Evolutionary conservation across 208 protist genomes (phyloP), one percentile per base, ranked within the genome.

Genomic region (Trypanosoma rangeli): DNA sequence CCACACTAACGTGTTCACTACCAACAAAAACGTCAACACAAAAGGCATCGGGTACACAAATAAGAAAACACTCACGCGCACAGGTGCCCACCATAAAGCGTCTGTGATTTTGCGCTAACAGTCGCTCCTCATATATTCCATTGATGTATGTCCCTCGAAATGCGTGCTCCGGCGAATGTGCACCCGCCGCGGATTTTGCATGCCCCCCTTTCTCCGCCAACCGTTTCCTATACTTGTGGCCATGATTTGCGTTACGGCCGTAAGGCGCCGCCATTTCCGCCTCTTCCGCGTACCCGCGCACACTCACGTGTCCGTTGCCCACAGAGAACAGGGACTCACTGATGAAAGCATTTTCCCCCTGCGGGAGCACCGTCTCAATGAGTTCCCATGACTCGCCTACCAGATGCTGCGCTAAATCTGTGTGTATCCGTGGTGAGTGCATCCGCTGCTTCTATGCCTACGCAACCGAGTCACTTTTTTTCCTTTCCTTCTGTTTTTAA

Each of bases 291-390:
- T 91, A 93, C 22, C 92, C 92, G 16, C 89, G 87, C 22, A 96
- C 76, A 28, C 85, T 80, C 46, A 96, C 80, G 52, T 87, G 75
- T 55, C 92, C 92, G 68, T 96, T 96, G 42, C 89, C 82, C 20
- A 94, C 53, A 49, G 86, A 82, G 55, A 96, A 96, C 35, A 96
- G 76, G 7, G 85, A 82, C 65, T 96, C 92, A 60, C 89, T 89
- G 20, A 92, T 70, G 26, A 78, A 70, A 42, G 81, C 73, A 39
- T 87, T 76, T 0, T n/a, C 42, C 13, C 67, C 73, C 1, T 54
- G 48, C 10, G 91, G 85, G 26, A 92, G 56, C 7, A 64, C 64
- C 4, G 73, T 77, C 59, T 96, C 88, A 7, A 79, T 65, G 16
- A 96, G 65, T 68, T 93, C 85, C 87, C 88, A 94, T 31, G 65